These are phyloP conservation scores for Cyclotella sp. DNA, from an alignment of 108 stramenopile genomes.

Conservation along the genomic window DNA sequence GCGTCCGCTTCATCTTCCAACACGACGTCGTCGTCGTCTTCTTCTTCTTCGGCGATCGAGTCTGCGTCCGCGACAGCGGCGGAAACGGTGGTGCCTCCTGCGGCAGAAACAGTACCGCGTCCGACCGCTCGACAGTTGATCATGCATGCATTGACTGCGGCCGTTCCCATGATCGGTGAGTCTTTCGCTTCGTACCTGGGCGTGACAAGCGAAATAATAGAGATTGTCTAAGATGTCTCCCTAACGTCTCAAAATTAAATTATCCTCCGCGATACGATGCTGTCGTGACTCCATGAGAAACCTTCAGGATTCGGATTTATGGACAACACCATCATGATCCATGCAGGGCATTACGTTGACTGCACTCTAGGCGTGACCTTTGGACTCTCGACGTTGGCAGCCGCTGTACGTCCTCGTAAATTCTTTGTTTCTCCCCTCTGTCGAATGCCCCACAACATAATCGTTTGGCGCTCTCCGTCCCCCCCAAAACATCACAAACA, in stretches of 20 bases:
- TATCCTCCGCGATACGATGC: not conserved
- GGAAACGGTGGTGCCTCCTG: not conserved
- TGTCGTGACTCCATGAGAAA: not conserved
- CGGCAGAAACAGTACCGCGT: not conserved
- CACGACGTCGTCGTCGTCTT: not conserved
- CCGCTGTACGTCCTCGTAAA: slow-evolving; percentile 31
- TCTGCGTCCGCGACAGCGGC: not conserved
- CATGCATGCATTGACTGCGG: slow-evolving; percentile 23
- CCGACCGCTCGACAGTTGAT: slow-evolving; percentile 34
- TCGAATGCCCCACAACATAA: not conserved
- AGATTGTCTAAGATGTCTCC: not conserved
- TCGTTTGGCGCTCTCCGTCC: not conserved
- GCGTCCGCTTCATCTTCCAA: too few relatives aligned
- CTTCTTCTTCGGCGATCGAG: not conserved
- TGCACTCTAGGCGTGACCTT: slow-evolving; percentile 73
- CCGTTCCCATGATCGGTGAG: slow-evolving; percentile 56
- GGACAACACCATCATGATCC: slow-evolving; percentile 81
- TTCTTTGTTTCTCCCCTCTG: not conserved
- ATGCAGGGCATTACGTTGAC: slow-evolving; percentile 76
- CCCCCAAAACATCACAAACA: not conserved
- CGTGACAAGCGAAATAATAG: not conserved
- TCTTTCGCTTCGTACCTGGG: not conserved
- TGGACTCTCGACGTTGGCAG: slow-evolving; percentile 75
- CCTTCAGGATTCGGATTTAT: slow-evolving; percentile 66
- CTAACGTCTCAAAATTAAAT: not conserved